Evolutionary conservation across 352 stramenopile genomes (phyloP), one percentile per base, ranked within the genome.

Genomic region (Phytophthora palmivora): DNA sequence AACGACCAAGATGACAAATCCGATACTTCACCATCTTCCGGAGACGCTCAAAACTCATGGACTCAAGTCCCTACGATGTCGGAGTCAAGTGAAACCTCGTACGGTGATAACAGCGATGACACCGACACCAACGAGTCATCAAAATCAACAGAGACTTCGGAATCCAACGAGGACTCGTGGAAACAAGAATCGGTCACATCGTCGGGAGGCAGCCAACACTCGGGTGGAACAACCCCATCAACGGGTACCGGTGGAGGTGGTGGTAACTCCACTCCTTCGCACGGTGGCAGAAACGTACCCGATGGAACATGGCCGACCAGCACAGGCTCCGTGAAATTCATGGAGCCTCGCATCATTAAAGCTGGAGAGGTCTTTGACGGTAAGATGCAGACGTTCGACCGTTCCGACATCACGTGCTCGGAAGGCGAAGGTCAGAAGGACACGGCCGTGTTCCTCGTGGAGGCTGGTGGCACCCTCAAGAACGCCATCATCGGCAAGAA

Each of bases 311-410:
- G 52, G 52, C 52, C 52, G 2, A 46, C 52, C 6, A 52, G 46
- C 46, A 58, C 18, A 0, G 56, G 56, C 0, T 28, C 56, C 16
- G 56, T 63, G n/a, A 37, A 48, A 14, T 63, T 61, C 52, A 41
- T 38, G 11, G 62, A 48, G 15, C 47, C 74, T 0, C 63, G 59
- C 22, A 60, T 72, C 33, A 70, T 81, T 15, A 62, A 71, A 12
- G 69, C 72, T 8, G 74, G 69, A 4, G 63, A 62, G n/a, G 34
- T 58, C 37, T 65, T 65, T 11, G 46, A 65, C 39, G 46, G 57
- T 15, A 65, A 65, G 24, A 82, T 79, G 68, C 70, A 87, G 66
- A 89, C 74, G 1, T 89, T 84, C 65, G 72, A 89, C 1, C 77
- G 68, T 5, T 80, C 71, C 22, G 62, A 83, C 42, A 70, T 81